Evolutionary conservation across 2,329 filamentous ascomycete species (phyloP).

Genomic region (Gnomoniopsis sp.): DNA sequence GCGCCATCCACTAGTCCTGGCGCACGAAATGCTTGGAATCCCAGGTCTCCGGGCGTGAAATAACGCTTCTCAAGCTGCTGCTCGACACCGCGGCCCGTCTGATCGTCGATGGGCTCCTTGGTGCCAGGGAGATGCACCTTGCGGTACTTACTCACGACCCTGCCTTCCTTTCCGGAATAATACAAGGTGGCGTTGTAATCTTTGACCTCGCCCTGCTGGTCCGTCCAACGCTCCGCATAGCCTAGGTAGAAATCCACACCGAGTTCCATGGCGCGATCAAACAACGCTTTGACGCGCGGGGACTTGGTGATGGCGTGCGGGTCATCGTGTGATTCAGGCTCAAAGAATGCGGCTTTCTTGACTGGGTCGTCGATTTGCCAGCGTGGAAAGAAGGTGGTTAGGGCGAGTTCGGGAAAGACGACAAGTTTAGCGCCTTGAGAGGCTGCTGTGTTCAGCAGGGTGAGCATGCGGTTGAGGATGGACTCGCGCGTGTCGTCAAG

Average conservation of each 20-base stretch:
- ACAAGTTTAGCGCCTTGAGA: constrained; percentile 43
- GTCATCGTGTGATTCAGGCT: constrained; percentile 36
- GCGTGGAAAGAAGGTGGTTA: constrained; percentile 56
- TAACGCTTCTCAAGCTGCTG: constrained; percentile 56
- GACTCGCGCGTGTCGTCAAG: constrained; percentile 35
- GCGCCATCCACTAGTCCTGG: constrained; percentile 36
- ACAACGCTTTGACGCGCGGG: constrained; percentile 43
- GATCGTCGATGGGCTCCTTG: constrained; percentile 39
- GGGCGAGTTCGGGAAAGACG: constrained; percentile 51
- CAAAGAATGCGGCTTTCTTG: constrained; percentile 48
- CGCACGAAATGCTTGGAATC: constrained; percentile 49
- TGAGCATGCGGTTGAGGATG: constrained; percentile 45
- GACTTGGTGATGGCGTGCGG: constrained; percentile 33
- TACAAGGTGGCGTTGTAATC: constrained; percentile 55
- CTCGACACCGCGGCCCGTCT: constrained; percentile 40
- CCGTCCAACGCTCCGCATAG: constrained; percentile 45
- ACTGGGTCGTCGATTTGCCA: constrained; percentile 41
- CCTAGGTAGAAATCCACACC: constrained; percentile 50
- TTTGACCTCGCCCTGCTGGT: constrained; percentile 32
- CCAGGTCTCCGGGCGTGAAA: constrained; percentile 48
- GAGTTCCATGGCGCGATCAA: constrained; percentile 43
- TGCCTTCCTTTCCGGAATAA: constrained; percentile 38
- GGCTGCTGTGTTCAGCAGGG: constrained; percentile 43
- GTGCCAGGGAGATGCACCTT: constrained; percentile 54
- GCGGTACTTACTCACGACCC: constrained; percentile 47